phyloP scores from a whole-genome alignment of 257 asterid species.

The Orobanche coerulescens region DNA sequence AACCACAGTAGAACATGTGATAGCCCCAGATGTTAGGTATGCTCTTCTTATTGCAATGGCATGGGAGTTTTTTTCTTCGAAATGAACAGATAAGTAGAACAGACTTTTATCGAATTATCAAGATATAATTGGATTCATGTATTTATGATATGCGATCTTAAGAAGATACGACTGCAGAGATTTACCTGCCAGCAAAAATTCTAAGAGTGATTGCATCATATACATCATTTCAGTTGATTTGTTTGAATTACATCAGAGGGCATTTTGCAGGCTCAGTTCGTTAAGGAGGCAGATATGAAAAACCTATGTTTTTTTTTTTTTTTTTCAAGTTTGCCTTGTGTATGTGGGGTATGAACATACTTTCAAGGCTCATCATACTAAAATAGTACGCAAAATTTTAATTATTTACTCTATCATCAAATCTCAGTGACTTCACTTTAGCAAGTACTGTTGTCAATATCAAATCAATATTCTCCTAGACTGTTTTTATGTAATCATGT shows the following conservation, averaged over 20 bases:
- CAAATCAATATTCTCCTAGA: not conserved
- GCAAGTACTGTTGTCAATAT: not conserved
- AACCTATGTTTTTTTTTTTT: no score
- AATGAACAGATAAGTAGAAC: no score
- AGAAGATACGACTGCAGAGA: not conserved
- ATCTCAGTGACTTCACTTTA: not conserved
- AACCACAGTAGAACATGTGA: slow-evolving; percentile 80
- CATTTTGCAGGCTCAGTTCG: not conserved
- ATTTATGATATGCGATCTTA: not conserved
- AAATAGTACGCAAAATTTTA: no score
- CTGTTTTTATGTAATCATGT: not conserved
- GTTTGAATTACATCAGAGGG: not conserved
- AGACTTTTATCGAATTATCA: no score
- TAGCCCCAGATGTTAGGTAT: slow-evolving; percentile 97
- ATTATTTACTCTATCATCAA: not conserved
- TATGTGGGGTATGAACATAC: not conserved
- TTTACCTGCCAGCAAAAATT: not conserved
- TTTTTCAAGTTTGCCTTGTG: not conserved
- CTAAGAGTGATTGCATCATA: not conserved
- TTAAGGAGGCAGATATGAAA: not conserved
- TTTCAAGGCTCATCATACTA: not conserved
- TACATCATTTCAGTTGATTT: not conserved
- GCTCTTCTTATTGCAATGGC: slow-evolving; percentile 2
- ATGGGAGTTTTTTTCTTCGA: not conserved
- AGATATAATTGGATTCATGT: not conserved